phyloP scores from a whole-genome alignment of 1,284 basidiomycete species.

The Apiotrichum domesticum region DNA sequence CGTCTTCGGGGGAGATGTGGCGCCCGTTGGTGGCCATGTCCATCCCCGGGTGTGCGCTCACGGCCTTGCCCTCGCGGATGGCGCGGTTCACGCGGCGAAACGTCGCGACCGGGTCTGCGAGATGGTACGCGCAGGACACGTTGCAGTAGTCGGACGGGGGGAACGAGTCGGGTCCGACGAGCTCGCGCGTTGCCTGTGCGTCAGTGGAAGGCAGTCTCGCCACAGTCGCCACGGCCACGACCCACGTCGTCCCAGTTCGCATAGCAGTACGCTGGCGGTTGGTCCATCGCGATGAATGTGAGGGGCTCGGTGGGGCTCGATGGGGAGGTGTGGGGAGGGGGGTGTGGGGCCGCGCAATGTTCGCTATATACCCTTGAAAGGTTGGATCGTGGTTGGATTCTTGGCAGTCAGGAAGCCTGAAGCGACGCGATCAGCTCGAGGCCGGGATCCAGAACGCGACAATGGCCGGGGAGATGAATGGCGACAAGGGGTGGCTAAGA shows the following conservation, averaged over 20 bases:
- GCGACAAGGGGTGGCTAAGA: no score
- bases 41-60: conserved; percentile 24
- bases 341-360: no score
- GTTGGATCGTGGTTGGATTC: no score
- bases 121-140: conserved; percentile 38
- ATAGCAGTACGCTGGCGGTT: conserved; percentile 1
- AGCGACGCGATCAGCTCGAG: no score
- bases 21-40: not conserved
- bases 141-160: conserved; percentile 25
- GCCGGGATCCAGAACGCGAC: no score
- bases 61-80: conserved; percentile 26
- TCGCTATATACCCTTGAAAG: no score
- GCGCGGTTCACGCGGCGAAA: conserved; percentile 20
- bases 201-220: not conserved
- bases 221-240: no score
- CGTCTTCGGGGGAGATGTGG: not conserved
- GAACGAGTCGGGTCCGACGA: conserved; percentile 19
- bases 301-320: no score
- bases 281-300: not conserved
- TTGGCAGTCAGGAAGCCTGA: no score
- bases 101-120: conserved; percentile 15
- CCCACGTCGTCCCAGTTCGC: conserved; percentile 1
- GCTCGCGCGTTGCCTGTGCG: not conserved
- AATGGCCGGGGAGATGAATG: no score
- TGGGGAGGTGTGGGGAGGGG: no score